Percentiles rank a stretch among this genome's conserved stretches.
phyloP scores from a whole-genome alignment of 2,329 filamentous ascomycete genomes.

The Aspergillus neotritici region DNA sequence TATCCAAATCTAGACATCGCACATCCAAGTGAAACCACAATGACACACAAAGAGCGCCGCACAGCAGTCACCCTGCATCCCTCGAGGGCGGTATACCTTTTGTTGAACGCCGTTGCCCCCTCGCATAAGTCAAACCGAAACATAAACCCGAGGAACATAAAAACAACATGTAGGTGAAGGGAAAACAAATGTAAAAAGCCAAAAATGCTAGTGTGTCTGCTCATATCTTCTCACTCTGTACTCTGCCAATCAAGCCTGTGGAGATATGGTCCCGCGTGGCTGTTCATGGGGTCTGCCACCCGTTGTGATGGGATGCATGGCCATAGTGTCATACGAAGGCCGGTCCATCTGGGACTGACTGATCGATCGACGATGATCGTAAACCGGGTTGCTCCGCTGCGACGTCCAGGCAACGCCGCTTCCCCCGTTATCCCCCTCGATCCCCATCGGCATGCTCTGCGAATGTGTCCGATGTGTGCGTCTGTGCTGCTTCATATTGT shows the following conservation, averaged over 20 bases:
- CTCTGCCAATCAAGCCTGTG: slow-evolving; percentile 1
- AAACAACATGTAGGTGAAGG: not conserved
- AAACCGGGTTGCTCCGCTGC: slow-evolving; percentile 7
- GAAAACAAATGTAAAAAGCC: not conserved
- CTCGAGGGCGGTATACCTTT: not conserved
- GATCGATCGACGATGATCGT: slow-evolving; percentile 13
- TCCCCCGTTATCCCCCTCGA: slow-evolving; percentile 11
- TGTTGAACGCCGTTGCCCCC: slow-evolving; percentile 5
- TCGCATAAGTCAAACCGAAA: not conserved
- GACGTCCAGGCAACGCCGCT: slow-evolving; percentile 9
- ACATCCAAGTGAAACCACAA: not conserved
- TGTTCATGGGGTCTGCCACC: slow-evolving; percentile 7
- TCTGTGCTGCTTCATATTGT: slow-evolving; percentile 66
- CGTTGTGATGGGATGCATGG: slow-evolving; percentile 6
- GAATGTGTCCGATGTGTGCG: slow-evolving; percentile 49
- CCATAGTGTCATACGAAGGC: slow-evolving; percentile 10
- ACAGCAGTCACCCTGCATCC: slow-evolving; percentile 10
- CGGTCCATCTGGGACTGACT: slow-evolving; percentile 12
- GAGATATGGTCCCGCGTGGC: slow-evolving; percentile 9
- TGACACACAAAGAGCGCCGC: slow-evolving; percentile 8
- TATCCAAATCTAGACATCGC: slow-evolving; percentile 9
- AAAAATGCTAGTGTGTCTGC: not conserved
- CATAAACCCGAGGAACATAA: not conserved
- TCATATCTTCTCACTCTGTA: not conserved
- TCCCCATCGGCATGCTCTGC: slow-evolving; percentile 25